Evolutionary conservation across 1,139 yeast genomes (phyloP), one percentile per base, ranked within the genome.

Genomic region (Geotrichum histeridarum): DNA sequence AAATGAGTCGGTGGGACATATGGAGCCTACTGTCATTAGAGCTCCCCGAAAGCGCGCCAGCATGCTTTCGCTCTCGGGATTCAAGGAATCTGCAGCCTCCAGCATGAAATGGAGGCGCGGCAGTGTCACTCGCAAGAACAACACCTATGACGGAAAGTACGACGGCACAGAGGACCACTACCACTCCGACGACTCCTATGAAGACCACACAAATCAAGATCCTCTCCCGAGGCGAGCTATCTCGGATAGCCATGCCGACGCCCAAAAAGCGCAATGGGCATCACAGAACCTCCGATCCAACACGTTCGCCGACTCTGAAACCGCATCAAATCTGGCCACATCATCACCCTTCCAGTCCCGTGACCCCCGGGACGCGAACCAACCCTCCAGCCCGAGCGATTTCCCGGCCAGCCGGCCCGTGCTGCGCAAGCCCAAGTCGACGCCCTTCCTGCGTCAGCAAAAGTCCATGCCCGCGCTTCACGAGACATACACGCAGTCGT

Each of bases 81-180:
- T 45, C 1, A 44, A 33, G n/a, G 48, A 44, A 32, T 31, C 48
- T 7, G 48, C 48, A 14, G 18, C 48, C 11, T 32, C 39, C 4
- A 18, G 15, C 33, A 45, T 35, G 42, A 45, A 45, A 12, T 45
- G 38, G 38, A 17, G 49, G 22, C 15, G 39, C 6, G 31, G 33
- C 8, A 12, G 18, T 8, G 17, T 8, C 4, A 17, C 18, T 12
- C 33, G 17, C 17, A 18, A 27, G 15, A 35, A 17, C 8, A 14
- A 11, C 6, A 36, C 14, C 12, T 4, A 14, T 6, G 31, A 31
- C 27, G 42, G 32, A n/a, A 33, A 31, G 7, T 45, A 45, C 33
- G 49, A 45, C 30, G 49, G 49, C 6, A 45, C 49, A 4, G 42
- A 45, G 31, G 33, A 36, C 15, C 49, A 17, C n/a, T 36, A 45